These are phyloP conservation scores for Euphorbia lathyris DNA, from an alignment of 345 rosid species.

Conservation along the genomic window DNA sequence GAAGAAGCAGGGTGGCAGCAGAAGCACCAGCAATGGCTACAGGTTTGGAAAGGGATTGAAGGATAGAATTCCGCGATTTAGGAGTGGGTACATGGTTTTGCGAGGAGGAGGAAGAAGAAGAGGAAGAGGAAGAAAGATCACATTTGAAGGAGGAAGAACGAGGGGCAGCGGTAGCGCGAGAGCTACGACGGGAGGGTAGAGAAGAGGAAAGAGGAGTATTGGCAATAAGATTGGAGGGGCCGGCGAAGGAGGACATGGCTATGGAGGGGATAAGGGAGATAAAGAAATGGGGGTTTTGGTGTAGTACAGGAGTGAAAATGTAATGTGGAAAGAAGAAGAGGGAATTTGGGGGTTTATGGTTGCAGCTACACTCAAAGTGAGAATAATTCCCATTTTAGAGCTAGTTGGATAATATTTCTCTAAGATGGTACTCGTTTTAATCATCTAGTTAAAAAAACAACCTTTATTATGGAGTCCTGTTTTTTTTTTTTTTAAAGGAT, in stretches of 20 bases:
- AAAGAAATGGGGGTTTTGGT: neutral
- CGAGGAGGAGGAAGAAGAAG: constrained; percentile 6
- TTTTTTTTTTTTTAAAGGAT: too few species aligned
- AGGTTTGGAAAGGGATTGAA: constrained; percentile 42
- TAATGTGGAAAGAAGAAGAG: too few species aligned
- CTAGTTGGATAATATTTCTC: too few species aligned
- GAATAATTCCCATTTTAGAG: too few species aligned
- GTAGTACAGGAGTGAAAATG: too few species aligned
- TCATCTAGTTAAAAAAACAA: too few species aligned
- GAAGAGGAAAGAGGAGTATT: constrained; percentile 17
- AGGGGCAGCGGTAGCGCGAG: constrained; percentile 11
- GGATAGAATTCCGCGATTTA: constrained; percentile 15
- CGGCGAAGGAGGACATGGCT: constrained; percentile 27
- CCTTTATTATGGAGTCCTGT: too few species aligned
- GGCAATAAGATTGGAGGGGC: constrained; percentile 17
- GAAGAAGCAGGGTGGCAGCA: constrained; percentile 53
- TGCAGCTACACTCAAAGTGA: too few species aligned
- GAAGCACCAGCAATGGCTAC: constrained; percentile 41
- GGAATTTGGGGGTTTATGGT: too few species aligned
- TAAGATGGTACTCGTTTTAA: too few species aligned
- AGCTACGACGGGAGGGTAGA: constrained; percentile 12
- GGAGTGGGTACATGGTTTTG: constrained; percentile 17
- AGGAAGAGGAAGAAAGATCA: constrained; percentile 15
- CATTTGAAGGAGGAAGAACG: constrained; percentile 22
- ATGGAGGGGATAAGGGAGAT: neutral